Percentiles rank a stretch among this genome's conserved stretches.
These are phyloP conservation scores for Nicotiana undulata DNA, from an alignment of 257 asterid genomes.

Conservation along the genomic window DNA sequence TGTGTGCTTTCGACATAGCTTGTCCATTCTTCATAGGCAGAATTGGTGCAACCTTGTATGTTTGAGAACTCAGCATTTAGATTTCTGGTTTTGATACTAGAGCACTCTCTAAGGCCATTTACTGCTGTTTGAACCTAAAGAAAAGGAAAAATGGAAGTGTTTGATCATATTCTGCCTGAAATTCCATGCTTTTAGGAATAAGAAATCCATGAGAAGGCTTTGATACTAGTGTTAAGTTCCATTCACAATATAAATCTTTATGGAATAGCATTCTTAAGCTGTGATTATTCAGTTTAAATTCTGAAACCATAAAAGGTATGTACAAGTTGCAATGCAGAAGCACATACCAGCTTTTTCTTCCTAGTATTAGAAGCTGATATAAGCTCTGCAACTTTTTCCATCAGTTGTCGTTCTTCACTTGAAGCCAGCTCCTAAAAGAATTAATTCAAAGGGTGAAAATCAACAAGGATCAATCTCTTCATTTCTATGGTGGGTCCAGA, in stretches of 20 bases:
- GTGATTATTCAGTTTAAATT: background rate
- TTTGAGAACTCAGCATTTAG: conserved; percentile 24
- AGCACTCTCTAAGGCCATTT: conserved; percentile 26
- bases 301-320: background rate
- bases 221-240: background rate
- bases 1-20: conserved; percentile 22
- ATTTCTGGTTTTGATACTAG: conserved; percentile 17
- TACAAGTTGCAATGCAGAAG: background rate
- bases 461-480: background rate
- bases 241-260: background rate
- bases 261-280: background rate
- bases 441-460: background rate
- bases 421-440: conserved; percentile 36
- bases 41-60: conserved; percentile 20
- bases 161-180: background rate
- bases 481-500: background rate
- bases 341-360: conserved; percentile 39
- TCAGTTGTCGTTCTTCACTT: conserved; percentile 39
- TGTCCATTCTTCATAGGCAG: conserved; percentile 30
- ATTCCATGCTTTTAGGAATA: background rate
- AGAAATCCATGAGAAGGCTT: background rate
- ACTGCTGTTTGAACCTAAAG: conserved; percentile 35
- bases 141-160: background rate
- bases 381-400: conserved; percentile 38
- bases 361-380: conserved; percentile 35